phyloP scores from a whole-genome alignment of 129 eudicot genomes.

The Arctium lappa region DNA sequence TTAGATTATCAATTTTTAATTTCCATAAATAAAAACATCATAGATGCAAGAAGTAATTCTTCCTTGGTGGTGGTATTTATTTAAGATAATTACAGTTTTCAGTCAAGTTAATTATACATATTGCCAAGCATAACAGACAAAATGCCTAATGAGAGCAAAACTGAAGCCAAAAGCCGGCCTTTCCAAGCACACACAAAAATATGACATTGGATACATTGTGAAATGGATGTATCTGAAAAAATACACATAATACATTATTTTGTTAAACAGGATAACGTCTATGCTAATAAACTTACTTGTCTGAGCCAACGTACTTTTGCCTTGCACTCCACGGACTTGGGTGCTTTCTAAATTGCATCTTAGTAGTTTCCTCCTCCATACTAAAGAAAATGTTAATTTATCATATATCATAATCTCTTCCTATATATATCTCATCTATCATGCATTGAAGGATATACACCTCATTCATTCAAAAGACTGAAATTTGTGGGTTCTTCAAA shows the following conservation, averaged over 20 bases:
- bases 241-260: not conserved
- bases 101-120: not conserved
- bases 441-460: not conserved
- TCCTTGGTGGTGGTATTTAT: too few relatives aligned
- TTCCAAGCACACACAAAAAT: not conserved
- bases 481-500: not conserved
- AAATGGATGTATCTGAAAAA: not conserved
- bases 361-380: slow-evolving; percentile 11
- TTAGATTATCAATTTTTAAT: too few relatives aligned
- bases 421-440: slow-evolving; percentile 8
- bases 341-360: not conserved
- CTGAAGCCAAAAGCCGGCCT: not conserved
- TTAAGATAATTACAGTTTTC: not conserved
- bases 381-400: not conserved
- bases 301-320: not conserved
- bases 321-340: slow-evolving; percentile 9
- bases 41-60: too few relatives aligned
- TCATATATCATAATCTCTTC: not conserved
- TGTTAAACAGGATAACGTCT: slow-evolving; percentile 1
- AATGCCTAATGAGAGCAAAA: not conserved
- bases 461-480: not conserved
- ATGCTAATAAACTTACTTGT: not conserved
- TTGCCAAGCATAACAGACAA: not conserved
- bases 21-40: too few relatives aligned
- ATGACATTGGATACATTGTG: not conserved